Evolutionary conservation across 2,329 filamentous ascomycete genomes (phyloP), one percentile per base, ranked within the genome.

Genomic region (Endoconidiophora polonica): DNA sequence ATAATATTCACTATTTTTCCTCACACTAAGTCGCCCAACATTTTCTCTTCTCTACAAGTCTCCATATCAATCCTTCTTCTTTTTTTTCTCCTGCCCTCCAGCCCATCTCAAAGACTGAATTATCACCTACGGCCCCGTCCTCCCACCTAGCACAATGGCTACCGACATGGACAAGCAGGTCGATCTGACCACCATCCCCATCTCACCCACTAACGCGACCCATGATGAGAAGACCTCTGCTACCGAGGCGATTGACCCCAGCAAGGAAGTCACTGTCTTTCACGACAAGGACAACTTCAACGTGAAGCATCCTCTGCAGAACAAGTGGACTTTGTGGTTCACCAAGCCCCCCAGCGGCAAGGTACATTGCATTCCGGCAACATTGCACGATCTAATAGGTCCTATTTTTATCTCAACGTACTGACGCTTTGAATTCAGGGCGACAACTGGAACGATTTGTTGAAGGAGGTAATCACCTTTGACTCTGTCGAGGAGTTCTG

Each of bases 251-350:
- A 70, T 72, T 50, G 66, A 65, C 49, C 68, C 70, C 56, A 67
- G 66, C 56, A 81, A 88, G 63, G 72, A 83, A 47, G 74, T 94
- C 60, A 98, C 91, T 44, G 90, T 98, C 59, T 98, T 98, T 72
- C 88, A 98, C 65, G 87, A 96, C 69, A 83, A 91, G 59, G 84
- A 95, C 58, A 95, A 98, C 74, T 98, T 98, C 77, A 98, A 94
- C 61, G 91, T 98, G 67, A 98, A 96, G 76, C 91, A 98, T 66
- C 90, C 88, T 57, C 76, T 98, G 54, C 88, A 94, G 76, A 84
- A 95, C 73, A 83, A 85, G 64, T 98, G 91, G 91, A 96, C 91
- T 53, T 74, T 98, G 51, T 98, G 93, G 93, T 98, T 96, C 73
- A 96, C 90, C 61, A 96, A 96, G 77, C 90, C 91, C 49, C 84